Base-by-base conservation (phyloP, 495 filamentous ascomycete genomes). In the Hypoxylon trugodes region DNA sequence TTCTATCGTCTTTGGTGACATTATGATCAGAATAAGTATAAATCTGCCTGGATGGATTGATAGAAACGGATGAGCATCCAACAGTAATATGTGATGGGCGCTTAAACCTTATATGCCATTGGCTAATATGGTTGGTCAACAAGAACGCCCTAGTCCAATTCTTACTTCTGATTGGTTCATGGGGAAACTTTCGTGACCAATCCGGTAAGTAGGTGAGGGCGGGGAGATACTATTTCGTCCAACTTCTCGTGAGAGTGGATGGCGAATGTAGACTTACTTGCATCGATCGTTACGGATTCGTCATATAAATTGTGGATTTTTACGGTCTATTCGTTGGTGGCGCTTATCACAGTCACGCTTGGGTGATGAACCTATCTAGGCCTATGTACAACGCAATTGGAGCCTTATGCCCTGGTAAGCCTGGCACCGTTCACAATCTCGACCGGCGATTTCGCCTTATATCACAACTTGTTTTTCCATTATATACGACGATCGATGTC, bases 341-440 rank as follows among this genome's bases (percentile, higher is more conserved):
- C 51, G 51, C 38, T 35, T 52, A 60, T 50, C 24, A 6, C 24
- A 25, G 38, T 66, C 63, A 66, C 56, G 30, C 49, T 26, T 45
- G 28, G 15, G 12, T 15, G 21, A 9, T 6, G 52, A 8, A 45
- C 37, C 7, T 32, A n/a, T 15, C 16, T 25, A 18, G 26, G 50
- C 26, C 35, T 26, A 35, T 33, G 33, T 33, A 52, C 50, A 22
- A 55, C 22, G 8, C 37, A 43, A 66, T 66, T 66, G 50, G 63
- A 46, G 12, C 47, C 43, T n/a, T 16, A 16, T 28, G 30, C 56
- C 56, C 55, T 24, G 24, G 50, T 32, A 38, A 24, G 50, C 56
- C 55, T 24, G 24, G 50, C 30, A 38, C 47, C 21, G 10, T 57
- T 66, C 56, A 61, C 63, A 61, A 42, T 57, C 50, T 57, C 19